These are phyloP conservation scores for Colletotrichum kahawae DNA, from an alignment of 2,329 filamentous ascomycete species.

Conservation along the genomic window DNA sequence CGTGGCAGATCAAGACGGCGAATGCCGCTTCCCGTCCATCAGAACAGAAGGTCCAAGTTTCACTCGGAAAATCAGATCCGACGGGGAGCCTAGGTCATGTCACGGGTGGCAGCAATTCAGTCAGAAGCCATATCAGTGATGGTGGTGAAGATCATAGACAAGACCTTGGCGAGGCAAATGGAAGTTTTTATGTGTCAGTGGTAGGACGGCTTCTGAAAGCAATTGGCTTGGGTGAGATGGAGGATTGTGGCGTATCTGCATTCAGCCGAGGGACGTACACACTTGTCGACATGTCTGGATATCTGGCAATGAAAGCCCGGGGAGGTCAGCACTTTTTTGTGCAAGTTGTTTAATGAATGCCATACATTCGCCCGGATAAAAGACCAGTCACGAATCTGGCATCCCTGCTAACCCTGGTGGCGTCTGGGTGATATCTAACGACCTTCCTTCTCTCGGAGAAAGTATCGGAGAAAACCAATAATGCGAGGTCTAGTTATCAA, in stretches of 20 bases:
- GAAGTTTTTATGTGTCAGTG: background rate
- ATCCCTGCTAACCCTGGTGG: background rate
- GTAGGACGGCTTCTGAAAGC: background rate
- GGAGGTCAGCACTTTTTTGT: background rate
- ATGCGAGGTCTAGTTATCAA: background rate
- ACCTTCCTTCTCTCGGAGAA: background rate
- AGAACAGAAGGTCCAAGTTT: background rate
- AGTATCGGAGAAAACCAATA: background rate
- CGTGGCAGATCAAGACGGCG: background rate
- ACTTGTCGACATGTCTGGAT: background rate
- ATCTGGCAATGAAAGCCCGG: background rate
- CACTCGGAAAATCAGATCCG: background rate
- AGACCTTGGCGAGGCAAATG: background rate
- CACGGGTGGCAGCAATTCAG: background rate
- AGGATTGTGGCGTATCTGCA: background rate
- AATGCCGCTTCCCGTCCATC: background rate
- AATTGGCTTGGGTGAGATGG: background rate
- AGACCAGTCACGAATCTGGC: background rate
- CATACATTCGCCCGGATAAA: background rate
- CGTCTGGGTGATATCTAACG: background rate
- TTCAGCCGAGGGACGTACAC: background rate
- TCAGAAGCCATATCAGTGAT: background rate
- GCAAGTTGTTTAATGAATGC: background rate
- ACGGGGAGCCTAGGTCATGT: background rate
- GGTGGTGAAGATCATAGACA: background rate